A percentile compares a stretch with the other conserved stretches of the same genome.
These are phyloP conservation scores for Paratinospora sagittata DNA, from an alignment of 164 flowering plant genomes.

Conservation along the genomic window DNA sequence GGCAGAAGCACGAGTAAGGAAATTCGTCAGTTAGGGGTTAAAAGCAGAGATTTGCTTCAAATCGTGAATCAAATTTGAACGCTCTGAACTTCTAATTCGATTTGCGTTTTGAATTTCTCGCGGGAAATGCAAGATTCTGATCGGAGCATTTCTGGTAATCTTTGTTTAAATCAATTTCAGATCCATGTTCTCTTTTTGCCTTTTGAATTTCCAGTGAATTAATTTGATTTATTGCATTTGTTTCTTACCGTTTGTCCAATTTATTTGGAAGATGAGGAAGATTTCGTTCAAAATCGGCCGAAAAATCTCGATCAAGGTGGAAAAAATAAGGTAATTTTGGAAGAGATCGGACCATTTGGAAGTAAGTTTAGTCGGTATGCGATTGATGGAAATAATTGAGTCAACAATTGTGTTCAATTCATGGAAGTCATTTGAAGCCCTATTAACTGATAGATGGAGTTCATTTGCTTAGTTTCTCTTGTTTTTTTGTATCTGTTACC, in stretches of 20 bases:
- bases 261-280: conserved; percentile 28
- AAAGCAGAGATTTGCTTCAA: no score
- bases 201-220: not conserved
- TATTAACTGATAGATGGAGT: not conserved
- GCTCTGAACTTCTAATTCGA: no score
- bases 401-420: not conserved
- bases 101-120: no score
- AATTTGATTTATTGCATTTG: not conserved
- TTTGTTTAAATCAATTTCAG: not conserved
- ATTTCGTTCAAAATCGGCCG: conserved; percentile 13
- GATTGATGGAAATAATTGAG: not conserved
- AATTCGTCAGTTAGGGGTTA: no score
- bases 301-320: no score
- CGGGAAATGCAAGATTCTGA: conserved; percentile 35
- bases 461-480: not conserved
- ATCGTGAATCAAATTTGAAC: no score
- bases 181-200: not conserved
- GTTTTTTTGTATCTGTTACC: not conserved
- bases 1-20: no score
- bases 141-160: conserved; percentile 45
- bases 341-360: not conserved
- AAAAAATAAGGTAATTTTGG: not conserved
- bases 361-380: not conserved
- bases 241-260: not conserved
- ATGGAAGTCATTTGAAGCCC: not conserved